Evolutionary conservation across 2,329 filamentous ascomycete species (phyloP).

Genomic region (Parastagonospora avenae): DNA sequence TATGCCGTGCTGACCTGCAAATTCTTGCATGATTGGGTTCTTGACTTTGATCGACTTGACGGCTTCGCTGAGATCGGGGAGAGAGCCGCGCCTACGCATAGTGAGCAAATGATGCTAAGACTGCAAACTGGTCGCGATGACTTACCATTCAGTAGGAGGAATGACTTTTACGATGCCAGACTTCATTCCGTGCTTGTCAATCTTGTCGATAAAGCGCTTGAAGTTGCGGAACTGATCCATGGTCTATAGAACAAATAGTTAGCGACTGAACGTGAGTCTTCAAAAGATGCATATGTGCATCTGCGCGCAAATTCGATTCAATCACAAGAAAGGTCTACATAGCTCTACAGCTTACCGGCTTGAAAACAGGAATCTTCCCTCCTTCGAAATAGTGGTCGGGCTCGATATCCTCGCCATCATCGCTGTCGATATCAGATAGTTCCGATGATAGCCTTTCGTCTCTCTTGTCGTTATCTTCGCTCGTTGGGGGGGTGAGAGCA

Average conservation of each 20-base stretch:
- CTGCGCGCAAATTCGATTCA: constrained; percentile 5
- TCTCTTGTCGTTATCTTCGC: constrained; percentile 56
- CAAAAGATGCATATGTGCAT: constrained; percentile 1
- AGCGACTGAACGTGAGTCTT: constrained; percentile 14
- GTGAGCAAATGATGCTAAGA: constrained; percentile 13
- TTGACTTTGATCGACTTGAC: constrained; percentile 92
- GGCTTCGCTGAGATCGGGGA: constrained; percentile 79
- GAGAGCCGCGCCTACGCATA: constrained; percentile 64
- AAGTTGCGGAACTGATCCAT: constrained; percentile 97
- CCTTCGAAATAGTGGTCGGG: constrained; percentile 87
- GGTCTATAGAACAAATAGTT: constrained; percentile 54
- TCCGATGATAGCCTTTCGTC: constrained; percentile 54
- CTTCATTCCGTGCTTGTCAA: constrained; percentile 95
- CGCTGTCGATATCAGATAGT: constrained; percentile 54
- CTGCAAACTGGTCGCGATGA: constrained; percentile 14
- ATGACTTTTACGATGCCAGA: constrained; percentile 97
- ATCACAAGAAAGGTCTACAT: constrained; percentile 1
- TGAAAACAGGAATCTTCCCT: constrained; percentile 89
- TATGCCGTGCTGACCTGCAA: constrained; percentile 91
- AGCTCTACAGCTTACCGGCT: constrained; percentile 64
- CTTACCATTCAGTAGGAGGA: constrained; percentile 90
- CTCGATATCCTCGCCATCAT: constrained; percentile 69
- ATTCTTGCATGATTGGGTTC: constrained; percentile 97
- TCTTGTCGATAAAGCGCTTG: constrained; percentile 84
- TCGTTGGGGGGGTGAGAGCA: constrained; percentile 58